Conservation (phyloP, 2,329 filamentous ascomycete genomes). For the Penicillium fuscoglaucum region DNA sequence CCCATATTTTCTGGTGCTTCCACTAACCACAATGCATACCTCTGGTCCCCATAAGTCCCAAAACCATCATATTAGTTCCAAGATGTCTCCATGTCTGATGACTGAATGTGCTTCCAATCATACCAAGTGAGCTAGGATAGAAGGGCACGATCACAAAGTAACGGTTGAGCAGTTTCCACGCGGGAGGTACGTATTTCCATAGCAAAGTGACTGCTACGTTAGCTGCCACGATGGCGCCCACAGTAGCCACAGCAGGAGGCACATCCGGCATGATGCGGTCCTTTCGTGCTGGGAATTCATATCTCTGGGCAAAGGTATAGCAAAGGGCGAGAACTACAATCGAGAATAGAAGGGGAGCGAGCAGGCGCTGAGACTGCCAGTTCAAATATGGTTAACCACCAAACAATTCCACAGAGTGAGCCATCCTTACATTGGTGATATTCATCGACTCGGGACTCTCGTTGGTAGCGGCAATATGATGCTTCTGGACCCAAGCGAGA, state of each 20-base stretch:
- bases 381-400: neutral
- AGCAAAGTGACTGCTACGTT: constrained; percentile 54
- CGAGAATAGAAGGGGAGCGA: constrained; percentile 46
- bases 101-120: constrained; percentile 58
- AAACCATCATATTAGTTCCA: constrained; percentile 53
- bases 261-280: constrained; percentile 53
- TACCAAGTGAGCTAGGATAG: constrained; percentile 54
- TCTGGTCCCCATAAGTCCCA: constrained; percentile 56
- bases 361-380: constrained; percentile 46
- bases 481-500: constrained; percentile 47
- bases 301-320: constrained; percentile 50
- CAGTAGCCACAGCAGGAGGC: constrained; percentile 54
- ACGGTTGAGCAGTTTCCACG: constrained; percentile 58
- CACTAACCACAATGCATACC: constrained; percentile 32
- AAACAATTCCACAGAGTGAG: neutral
- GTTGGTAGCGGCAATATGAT: constrained; percentile 41
- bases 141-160: constrained; percentile 56
- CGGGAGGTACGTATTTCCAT: constrained; percentile 53
- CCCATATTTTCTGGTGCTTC: neutral
- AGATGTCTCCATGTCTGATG: constrained; percentile 57
- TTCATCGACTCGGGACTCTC: constrained; percentile 35
- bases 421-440: constrained; percentile 37
- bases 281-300: constrained; percentile 49
- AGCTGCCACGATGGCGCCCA: constrained; percentile 50
- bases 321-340: constrained; percentile 43